Percentiles rank a stretch among this genome's conserved stretches.
These are phyloP conservation scores for Xylaria acuta DNA, from an alignment of 495 filamentous ascomycete species.

Conservation along the genomic window DNA sequence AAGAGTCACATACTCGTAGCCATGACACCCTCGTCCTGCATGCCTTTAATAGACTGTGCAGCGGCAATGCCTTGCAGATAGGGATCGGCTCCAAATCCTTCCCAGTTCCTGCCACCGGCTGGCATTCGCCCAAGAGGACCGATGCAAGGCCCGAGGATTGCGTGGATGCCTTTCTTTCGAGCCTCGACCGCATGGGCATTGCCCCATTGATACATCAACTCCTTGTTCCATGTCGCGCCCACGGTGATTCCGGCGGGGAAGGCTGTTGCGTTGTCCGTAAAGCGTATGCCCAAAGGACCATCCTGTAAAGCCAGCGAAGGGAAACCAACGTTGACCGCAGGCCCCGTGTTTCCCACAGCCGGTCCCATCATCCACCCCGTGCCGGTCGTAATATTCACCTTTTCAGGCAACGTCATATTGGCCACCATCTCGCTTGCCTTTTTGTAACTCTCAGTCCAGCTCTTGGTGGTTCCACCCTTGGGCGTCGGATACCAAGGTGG, in stretches of 20 bases:
- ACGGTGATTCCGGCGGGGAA: conserved; percentile 86
- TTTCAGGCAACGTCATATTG: conserved; percentile 86
- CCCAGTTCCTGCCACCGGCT: conserved; percentile 90
- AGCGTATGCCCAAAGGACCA: conserved; percentile 82
- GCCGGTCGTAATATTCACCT: conserved; percentile 94
- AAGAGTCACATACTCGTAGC: conserved; percentile 47
- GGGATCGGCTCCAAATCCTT: conserved; percentile 81
- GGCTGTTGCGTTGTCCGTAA: conserved; percentile 75
- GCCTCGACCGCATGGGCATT: conserved; percentile 73
- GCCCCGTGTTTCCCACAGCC: conserved; percentile 88
- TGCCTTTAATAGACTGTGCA: conserved; percentile 61
- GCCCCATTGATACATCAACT: conserved; percentile 75
- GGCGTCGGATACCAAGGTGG: conserved; percentile 88
- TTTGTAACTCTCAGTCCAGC: conserved; percentile 79
- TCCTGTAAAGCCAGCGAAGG: conserved; percentile 90
- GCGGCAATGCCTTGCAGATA: conserved; percentile 65
- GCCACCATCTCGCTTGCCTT: conserved; percentile 81
- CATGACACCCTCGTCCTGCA: conserved; percentile 81
- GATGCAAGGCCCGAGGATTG: conserved; percentile 77
- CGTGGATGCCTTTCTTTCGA: conserved; percentile 74
- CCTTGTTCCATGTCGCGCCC: conserved; percentile 85
- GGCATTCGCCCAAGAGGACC: conserved; percentile 82
- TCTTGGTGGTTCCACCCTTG: conserved; percentile 71
- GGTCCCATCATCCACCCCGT: conserved; percentile 90
- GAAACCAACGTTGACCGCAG: conserved; percentile 73